Base-by-base conservation (phyloP, 1,139 yeast species). In the Taphrina confusa region DNA sequence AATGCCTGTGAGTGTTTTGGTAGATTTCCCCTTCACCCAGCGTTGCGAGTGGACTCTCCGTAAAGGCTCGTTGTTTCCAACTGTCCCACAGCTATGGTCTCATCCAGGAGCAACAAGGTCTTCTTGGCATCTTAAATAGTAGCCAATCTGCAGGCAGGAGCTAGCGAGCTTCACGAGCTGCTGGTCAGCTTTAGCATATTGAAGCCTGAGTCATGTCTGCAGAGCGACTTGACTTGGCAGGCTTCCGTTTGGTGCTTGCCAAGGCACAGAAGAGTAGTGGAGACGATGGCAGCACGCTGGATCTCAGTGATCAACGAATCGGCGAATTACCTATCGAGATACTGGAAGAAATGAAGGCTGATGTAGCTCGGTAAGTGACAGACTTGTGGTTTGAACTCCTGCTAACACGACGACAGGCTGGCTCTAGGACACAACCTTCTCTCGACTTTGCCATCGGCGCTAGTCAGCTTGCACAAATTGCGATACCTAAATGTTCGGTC, bases 401-500 rank as follows among this genome's bases (percentile, higher is more conserved):
- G 31, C 57, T 27, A 39, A 44, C 12, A 12, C 25, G 22, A 8
- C 23, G 2, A 5, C 34, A 61, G 63, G 11, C 55, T 61, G 30
- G 55, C 63, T 4, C 39, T 61, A 18, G 59, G 63, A 14, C 63
- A 61, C 47, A 59, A 60, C 30, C 45, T 50, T 12, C 63, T 59
- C n/a, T 42, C 60, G 14, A 54, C 62, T 2, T 50, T 61, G 50
- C 63, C 63, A 25, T n/a, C 55, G 12, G 52, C 55, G 18, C 34
- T 86, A 64, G 67, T 72, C 11, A 70, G 72, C 28, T 73, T 86
- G 64, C 69, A 78, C 23, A 73, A 75, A 57, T 72, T 87, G 61
- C 75, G 81, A 57, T 85, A 84, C 66, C 73, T 87, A 63, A 92
- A 87, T 69, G 74, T 87, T 50, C 85, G 86, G 67, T 77, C 78